Conservation (phyloP, 2,329 filamentous ascomycete genomes). For the Meredithiella fracta region DNA sequence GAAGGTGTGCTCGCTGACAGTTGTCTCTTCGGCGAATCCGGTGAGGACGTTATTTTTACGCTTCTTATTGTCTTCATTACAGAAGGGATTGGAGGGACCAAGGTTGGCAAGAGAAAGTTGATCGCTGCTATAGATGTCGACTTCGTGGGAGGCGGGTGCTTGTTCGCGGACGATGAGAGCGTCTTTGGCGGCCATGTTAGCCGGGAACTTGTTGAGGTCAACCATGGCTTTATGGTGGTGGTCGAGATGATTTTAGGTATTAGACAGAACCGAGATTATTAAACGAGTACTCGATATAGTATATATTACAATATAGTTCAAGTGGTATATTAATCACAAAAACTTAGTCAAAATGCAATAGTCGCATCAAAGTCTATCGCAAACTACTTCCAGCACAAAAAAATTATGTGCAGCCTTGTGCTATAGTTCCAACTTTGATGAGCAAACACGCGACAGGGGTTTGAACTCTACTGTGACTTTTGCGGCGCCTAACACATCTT, state of each 20-base stretch:
- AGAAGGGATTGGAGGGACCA: constrained; percentile 63
- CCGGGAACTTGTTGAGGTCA: constrained; percentile 46
- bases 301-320: too few relatives aligned
- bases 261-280: too few relatives aligned
- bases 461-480: not conserved
- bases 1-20: constrained; percentile 81
- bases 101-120: constrained; percentile 48
- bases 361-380: too few relatives aligned
- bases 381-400: not conserved
- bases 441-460: constrained; percentile 1
- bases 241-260: too few relatives aligned
- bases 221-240: constrained; percentile 31
- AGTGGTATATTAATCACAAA: too few relatives aligned
- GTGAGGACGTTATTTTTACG: constrained; percentile 58
- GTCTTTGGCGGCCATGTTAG: constrained; percentile 49
- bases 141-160: constrained; percentile 40
- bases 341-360: too few relatives aligned
- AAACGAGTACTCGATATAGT: too few relatives aligned
- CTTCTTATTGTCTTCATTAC: constrained; percentile 48
- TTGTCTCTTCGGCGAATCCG: constrained; percentile 74
- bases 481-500: too few relatives aligned
- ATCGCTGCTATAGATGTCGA: constrained; percentile 52
- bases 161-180: constrained; percentile 40
- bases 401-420: not conserved
- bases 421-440: not conserved